Evolutionary conservation across 768 basidiomycete species (phyloP).

Genomic region (Pulveroboletus sp.): DNA sequence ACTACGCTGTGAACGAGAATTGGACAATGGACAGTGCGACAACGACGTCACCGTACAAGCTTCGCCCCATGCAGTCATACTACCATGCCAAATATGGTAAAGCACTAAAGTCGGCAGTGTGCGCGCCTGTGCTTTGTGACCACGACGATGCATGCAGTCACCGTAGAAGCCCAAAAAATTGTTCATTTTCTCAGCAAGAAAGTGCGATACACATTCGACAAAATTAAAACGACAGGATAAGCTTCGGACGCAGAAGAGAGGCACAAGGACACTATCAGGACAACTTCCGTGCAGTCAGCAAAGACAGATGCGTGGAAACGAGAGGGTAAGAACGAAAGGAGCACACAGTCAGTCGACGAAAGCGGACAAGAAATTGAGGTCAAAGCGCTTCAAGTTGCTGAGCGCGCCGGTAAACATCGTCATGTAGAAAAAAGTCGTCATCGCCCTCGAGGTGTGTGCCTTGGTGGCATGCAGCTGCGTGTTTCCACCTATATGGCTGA

Average conservation of each 20-base stretch:
- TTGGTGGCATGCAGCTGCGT: conserved; percentile 74
- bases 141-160: no score
- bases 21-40: neutral
- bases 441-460: conserved; percentile 54
- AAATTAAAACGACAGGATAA: no score
- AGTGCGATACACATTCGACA: no score
- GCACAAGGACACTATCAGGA: no score
- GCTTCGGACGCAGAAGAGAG: no score
- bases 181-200: no score
- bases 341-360: conserved; percentile 11
- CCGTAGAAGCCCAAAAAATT: no score
- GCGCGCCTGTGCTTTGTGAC: no score
- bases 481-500: conserved; percentile 63
- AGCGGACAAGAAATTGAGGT: neutral
- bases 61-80: neutral
- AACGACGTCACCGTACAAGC: neutral
- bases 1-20: neutral
- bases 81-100: neutral
- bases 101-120: neutral
- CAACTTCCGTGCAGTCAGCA: no score
- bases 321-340: conserved; percentile 5
- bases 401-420: conserved; percentile 38
- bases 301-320: no score
- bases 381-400: conserved; percentile 15
- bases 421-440: conserved; percentile 52